Conservation (phyloP, 768 basidiomycete genomes). For the Suillus clintonianus region DNA sequence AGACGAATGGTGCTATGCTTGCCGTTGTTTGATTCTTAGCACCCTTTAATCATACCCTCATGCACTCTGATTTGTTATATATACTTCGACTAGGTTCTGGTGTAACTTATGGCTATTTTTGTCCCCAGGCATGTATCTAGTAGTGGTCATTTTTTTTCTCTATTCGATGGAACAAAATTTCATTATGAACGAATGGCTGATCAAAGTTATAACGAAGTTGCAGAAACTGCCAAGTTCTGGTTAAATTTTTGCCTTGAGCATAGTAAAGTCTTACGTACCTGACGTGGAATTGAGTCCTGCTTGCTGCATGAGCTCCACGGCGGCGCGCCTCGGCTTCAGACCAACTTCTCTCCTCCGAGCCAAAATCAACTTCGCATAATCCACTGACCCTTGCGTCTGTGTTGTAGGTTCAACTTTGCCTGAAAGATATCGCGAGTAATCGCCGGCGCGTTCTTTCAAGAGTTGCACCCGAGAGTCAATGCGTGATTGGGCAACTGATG, state of each 20-base stretch:
- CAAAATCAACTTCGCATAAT: slow-evolving; percentile 45
- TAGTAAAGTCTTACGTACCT: neutral
- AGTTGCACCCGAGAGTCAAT: slow-evolving; percentile 22
- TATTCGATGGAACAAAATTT: neutral
- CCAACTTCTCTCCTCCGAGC: slow-evolving; percentile 44
- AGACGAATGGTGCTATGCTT: neutral
- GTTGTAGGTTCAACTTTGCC: slow-evolving; percentile 26
- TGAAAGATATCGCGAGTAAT: slow-evolving; percentile 51
- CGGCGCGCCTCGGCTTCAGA: slow-evolving; percentile 39
- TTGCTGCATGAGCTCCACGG: slow-evolving; percentile 38
- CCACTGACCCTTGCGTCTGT: slow-evolving; percentile 40
- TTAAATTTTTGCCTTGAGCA: neutral
- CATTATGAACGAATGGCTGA: neutral
- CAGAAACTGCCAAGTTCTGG: neutral
- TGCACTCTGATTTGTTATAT: neutral
- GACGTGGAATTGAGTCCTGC: neutral
- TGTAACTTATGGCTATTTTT: slow-evolving; percentile 5
- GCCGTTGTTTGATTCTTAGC: neutral
- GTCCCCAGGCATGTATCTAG: neutral
- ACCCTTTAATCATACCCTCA: neutral
- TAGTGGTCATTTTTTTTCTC: neutral
- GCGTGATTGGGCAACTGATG: neutral
- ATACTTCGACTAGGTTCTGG: neutral
- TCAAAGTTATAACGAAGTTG: neutral
- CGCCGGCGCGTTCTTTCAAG: slow-evolving; percentile 45